Evolutionary conservation across 305 asterid species (phyloP).

Genomic region (Solanum hybrid): DNA sequence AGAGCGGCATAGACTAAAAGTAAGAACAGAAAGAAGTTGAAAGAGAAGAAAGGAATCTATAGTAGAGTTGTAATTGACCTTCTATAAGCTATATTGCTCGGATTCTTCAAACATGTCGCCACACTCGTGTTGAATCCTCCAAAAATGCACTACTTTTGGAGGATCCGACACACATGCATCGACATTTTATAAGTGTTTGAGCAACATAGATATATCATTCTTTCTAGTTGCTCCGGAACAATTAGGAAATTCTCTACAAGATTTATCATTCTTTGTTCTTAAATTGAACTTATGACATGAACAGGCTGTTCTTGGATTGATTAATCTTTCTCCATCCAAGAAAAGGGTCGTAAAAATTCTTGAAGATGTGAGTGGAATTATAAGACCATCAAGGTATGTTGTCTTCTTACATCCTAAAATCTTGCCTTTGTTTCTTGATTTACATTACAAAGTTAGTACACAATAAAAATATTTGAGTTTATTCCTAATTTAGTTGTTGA

Average conservation of each 20-base stretch:
- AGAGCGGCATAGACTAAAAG: neutral
- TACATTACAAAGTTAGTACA: neutral
- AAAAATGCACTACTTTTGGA: neutral
- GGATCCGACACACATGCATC: neutral
- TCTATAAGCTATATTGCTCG: neutral
- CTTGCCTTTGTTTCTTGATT: neutral
- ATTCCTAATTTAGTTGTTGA: neutral
- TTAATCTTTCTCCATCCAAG: constrained; percentile 60
- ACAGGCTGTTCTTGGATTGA: constrained; percentile 45
- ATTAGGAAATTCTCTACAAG: neutral
- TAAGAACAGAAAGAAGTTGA: neutral
- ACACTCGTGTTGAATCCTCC: neutral
- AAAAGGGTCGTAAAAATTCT: constrained; percentile 56
- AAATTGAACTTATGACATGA: neutral
- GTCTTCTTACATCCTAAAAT: neutral
- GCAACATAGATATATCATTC: neutral
- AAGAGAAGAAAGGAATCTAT: neutral
- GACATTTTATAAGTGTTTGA: neutral
- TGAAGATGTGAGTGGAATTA: constrained; percentile 53
- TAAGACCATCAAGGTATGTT: constrained; percentile 64
- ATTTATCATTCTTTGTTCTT: neutral
- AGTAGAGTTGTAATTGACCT: neutral
- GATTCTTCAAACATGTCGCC: neutral
- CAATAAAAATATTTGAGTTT: neutral
- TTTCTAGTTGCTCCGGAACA: neutral